These are phyloP conservation scores for Orbilia brochopaga DNA, from an alignment of 2,329 filamentous ascomycete species.

Conservation along the genomic window DNA sequence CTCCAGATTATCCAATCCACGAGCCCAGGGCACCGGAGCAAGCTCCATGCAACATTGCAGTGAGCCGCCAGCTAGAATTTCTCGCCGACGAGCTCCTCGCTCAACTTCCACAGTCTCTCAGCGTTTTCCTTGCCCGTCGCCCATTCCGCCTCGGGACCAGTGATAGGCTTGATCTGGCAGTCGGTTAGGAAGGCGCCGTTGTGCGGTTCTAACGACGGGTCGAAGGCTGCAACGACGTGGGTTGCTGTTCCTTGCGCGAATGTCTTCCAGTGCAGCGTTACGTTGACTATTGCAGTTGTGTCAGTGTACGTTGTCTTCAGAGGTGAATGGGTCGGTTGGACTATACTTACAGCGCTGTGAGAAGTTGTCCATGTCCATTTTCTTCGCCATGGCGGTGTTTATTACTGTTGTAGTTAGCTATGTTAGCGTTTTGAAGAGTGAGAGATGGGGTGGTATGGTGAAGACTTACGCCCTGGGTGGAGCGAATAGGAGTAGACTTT, in stretches of 20 bases:
- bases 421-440: not conserved
- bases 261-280: conserved; percentile 56
- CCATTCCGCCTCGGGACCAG: conserved; percentile 51
- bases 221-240: conserved; percentile 60
- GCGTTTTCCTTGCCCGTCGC: conserved; percentile 58
- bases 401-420: conserved; percentile 19
- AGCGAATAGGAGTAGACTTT: conserved; percentile 59
- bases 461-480: conserved; percentile 58
- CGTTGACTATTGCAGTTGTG: conserved; percentile 22
- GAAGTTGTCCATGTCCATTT: conserved; percentile 53
- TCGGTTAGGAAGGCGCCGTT: conserved; percentile 38
- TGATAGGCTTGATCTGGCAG: conserved; percentile 40
- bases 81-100: conserved; percentile 60
- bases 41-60: too few relatives aligned
- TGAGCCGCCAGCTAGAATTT: conserved; percentile 57
- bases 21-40: too few relatives aligned
- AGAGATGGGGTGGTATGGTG: not conserved
- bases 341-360: conserved; percentile 8
- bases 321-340: not conserved
- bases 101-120: conserved; percentile 61
- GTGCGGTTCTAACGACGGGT: conserved; percentile 57
- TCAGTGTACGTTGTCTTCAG: not conserved
- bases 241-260: conserved; percentile 59
- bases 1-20: too few relatives aligned
- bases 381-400: conserved; percentile 51